phyloP scores from a whole-genome alignment of 1,139 yeast genomes.

The Pichia sp. region DNA sequence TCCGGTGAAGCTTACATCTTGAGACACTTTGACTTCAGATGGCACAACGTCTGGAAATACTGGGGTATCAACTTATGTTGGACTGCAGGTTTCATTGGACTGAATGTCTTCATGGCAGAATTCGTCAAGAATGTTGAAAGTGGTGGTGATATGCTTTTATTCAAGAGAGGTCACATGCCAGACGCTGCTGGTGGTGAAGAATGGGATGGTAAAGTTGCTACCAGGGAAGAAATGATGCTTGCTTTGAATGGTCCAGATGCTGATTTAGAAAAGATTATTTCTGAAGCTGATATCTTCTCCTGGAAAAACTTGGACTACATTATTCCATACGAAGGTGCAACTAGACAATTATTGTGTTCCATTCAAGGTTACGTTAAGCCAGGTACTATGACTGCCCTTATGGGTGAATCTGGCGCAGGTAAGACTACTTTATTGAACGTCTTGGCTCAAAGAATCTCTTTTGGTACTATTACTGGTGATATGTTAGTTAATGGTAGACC shows the following conservation, averaged over 20 bases:
- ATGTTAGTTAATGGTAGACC: slow-evolving; percentile 51
- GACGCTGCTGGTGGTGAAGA: slow-evolving; percentile 34
- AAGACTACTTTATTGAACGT: slow-evolving; percentile 60
- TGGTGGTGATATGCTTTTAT: slow-evolving; percentile 56
- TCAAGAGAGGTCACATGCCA: slow-evolving; percentile 53
- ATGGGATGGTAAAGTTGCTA: slow-evolving; percentile 40
- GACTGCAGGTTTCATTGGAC: slow-evolving; percentile 44
- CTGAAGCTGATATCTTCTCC: slow-evolving; percentile 42
- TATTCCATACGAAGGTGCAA: slow-evolving; percentile 48
- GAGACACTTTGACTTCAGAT: slow-evolving; percentile 22
- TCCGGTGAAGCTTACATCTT: slow-evolving; percentile 36
- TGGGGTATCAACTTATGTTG: slow-evolving; percentile 58
- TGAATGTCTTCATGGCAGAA: slow-evolving; percentile 49
- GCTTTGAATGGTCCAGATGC: slow-evolving; percentile 40
- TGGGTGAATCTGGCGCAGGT: slow-evolving; percentile 77
- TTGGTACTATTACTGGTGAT: slow-evolving; percentile 52
- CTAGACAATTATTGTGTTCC: slow-evolving; percentile 32
- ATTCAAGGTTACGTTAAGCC: slow-evolving; percentile 56
- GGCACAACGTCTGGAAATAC: slow-evolving; percentile 59
- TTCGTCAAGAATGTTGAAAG: slow-evolving; percentile 46
- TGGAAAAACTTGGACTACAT: slow-evolving; percentile 53
- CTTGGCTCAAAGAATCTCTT: slow-evolving; percentile 49
- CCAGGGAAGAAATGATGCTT: slow-evolving; percentile 41
- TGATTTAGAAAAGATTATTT: slow-evolving; percentile 36
- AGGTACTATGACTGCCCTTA: slow-evolving; percentile 55